Evolutionary conservation across 2,329 filamentous ascomycete species (phyloP).

Genomic region (Venturia oleaginea): DNA sequence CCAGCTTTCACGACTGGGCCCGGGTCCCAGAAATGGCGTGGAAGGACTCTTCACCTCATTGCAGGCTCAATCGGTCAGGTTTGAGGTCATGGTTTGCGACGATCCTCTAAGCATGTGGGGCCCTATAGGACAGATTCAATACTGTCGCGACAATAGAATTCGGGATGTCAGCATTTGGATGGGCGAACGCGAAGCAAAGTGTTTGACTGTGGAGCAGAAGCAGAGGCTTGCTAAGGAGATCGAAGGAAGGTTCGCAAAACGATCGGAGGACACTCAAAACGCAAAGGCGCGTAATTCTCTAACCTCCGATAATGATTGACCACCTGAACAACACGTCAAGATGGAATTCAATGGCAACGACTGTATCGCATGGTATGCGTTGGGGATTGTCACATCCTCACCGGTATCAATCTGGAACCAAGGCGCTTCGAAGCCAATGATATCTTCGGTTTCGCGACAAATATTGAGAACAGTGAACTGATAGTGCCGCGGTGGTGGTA

Average conservation of each 20-base stretch:
- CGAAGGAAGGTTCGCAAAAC: not conserved
- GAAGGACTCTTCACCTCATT: not conserved
- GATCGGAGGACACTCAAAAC: not conserved
- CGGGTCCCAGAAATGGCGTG: not conserved
- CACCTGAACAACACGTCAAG: no score
- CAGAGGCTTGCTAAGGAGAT: conserved; percentile 4
- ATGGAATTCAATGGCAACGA: no score
- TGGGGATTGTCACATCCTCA: no score
- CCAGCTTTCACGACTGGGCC: not conserved
- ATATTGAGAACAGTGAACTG: no score
- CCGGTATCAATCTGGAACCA: no score
- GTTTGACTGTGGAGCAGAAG: conserved; percentile 10
- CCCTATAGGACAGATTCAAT: not conserved
- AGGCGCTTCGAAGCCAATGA: no score
- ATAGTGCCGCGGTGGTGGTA: no score
- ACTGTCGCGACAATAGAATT: conserved; percentile 3
- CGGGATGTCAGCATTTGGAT: not conserved
- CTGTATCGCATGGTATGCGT: no score
- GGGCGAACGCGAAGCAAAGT: conserved; percentile 5
- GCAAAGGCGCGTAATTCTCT: no score
- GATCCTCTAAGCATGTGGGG: conserved; percentile 11
- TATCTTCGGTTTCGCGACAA: no score
- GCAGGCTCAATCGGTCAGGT: not conserved
- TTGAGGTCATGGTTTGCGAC: conserved; percentile 8
- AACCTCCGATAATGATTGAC: not conserved